A percentile compares a stretch with the other conserved stretches of the same genome.
phyloP scores from a whole-genome alignment of 352 stramenopile genomes.

The Bremia lactucae region DNA sequence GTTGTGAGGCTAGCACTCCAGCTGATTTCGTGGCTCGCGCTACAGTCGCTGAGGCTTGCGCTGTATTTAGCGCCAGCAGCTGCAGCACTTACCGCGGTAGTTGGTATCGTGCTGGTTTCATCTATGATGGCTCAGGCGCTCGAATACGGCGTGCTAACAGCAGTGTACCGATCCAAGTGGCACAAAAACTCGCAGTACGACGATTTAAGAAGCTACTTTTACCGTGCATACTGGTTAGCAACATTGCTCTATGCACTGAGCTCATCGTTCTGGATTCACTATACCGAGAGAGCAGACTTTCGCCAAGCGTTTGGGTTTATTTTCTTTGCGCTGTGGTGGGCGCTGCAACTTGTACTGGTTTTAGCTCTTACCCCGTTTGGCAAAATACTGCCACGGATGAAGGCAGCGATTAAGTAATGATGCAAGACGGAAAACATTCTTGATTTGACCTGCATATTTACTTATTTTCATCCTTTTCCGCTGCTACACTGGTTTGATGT shows the following conservation, averaged over 20 bases:
- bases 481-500: slow-evolving; percentile 5
- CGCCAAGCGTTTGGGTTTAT: slow-evolving; percentile 38
- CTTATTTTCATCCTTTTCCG: slow-evolving; percentile 7
- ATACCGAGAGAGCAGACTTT: slow-evolving; percentile 37
- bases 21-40: slow-evolving; percentile 8
- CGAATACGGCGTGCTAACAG: slow-evolving; percentile 43
- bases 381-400: slow-evolving; percentile 28
- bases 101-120: slow-evolving; percentile 26
- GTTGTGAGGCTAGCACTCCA: background rate
- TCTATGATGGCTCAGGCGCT: slow-evolving; percentile 63
- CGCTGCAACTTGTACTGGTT: slow-evolving; percentile 41
- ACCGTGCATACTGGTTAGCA: slow-evolving; percentile 55
- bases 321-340: slow-evolving; percentile 43
- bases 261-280: slow-evolving; percentile 45
- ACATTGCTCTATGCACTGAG: slow-evolving; percentile 29
- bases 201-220: slow-evolving; percentile 39
- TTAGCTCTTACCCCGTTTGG: slow-evolving; percentile 52
- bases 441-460: no score
- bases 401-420: slow-evolving; percentile 15
- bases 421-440: no score
- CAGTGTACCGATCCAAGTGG: slow-evolving; percentile 42
- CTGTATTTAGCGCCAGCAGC: slow-evolving; percentile 11
- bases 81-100: slow-evolving; percentile 11
- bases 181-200: slow-evolving; percentile 22
- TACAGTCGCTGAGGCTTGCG: slow-evolving; percentile 8